These are phyloP conservation scores for Cavenderia fasciculata DNA, from an alignment of 78 protist species.

Conservation along the genomic window DNA sequence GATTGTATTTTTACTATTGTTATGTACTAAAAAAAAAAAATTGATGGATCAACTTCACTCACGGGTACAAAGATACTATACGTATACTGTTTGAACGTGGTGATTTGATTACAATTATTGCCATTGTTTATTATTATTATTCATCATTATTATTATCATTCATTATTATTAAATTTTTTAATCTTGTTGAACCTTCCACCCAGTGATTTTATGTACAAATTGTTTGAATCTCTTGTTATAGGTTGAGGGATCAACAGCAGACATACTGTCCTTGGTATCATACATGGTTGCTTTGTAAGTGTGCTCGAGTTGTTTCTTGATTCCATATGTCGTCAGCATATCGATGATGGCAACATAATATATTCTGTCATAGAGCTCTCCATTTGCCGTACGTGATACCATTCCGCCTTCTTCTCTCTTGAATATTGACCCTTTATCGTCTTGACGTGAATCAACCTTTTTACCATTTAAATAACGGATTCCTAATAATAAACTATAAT, in stretches of 20 bases:
- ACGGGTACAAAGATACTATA: too few species aligned
- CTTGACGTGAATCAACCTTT: background rate
- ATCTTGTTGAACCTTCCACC: too few species aligned
- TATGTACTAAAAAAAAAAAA: too few species aligned
- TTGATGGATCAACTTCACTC: too few species aligned
- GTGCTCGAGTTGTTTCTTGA: constrained; percentile 67
- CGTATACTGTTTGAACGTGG: too few species aligned
- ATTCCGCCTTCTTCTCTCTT: constrained; percentile 53
- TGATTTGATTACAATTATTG: too few species aligned
- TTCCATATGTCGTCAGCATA: constrained; percentile 44
- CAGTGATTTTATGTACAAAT: constrained; percentile 25
- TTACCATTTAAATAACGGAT: constrained; percentile 45
- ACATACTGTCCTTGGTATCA: constrained; percentile 59
- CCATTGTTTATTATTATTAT: too few species aligned
- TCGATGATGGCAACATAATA: constrained; percentile 59
- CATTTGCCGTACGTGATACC: constrained; percentile 20
- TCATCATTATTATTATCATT: too few species aligned
- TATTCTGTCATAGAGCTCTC: constrained; percentile 49
- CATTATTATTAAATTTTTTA: too few species aligned
- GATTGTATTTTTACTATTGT: too few species aligned
- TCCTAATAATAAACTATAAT: constrained; percentile 58
- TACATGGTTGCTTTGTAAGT: constrained; percentile 59
- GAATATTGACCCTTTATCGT: constrained; percentile 4
- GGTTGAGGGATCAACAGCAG: constrained; percentile 63
- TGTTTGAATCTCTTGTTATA: constrained; percentile 42